Percentiles rank a stretch among this genome's conserved stretches.
Conservation (phyloP, 306 rosid genomes). For the Ceratonia siliqua region DNA sequence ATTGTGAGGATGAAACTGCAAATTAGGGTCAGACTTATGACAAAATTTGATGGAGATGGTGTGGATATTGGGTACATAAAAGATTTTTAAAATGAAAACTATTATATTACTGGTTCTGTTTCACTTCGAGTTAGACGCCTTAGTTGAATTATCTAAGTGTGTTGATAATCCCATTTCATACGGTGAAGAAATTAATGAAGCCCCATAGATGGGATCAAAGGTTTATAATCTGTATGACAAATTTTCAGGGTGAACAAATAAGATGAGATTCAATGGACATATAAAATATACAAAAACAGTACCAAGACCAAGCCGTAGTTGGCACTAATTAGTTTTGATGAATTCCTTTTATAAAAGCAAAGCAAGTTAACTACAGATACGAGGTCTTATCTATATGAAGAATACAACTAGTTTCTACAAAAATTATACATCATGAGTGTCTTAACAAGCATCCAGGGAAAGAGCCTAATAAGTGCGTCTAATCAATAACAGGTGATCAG, state of each 20-base stretch:
- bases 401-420: not conserved
- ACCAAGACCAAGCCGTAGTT: not conserved
- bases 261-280: not conserved
- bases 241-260: not conserved
- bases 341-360: not conserved
- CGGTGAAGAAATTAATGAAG: not conserved
- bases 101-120: too few species aligned
- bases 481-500: not conserved
- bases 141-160: too few species aligned
- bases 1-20: too few species aligned
- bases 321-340: not conserved
- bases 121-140: too few species aligned
- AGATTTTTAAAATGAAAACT: too few species aligned
- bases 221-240: slow-evolving; percentile 17
- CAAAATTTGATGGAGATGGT: too few species aligned
- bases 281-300: not conserved
- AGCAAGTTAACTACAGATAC: not conserved
- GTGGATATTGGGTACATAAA: too few species aligned
- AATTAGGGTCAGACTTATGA: too few species aligned
- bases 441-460: too few species aligned
- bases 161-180: slow-evolving; percentile 19
- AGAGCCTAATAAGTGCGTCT: too few species aligned
- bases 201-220: not conserved
- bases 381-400: not conserved
- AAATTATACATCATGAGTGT: not conserved